A percentile compares a stretch with the other conserved stretches of the same genome.
phyloP scores from a whole-genome alignment of 2,329 filamentous ascomycete species.

The Paecilomyces variotii region DNA sequence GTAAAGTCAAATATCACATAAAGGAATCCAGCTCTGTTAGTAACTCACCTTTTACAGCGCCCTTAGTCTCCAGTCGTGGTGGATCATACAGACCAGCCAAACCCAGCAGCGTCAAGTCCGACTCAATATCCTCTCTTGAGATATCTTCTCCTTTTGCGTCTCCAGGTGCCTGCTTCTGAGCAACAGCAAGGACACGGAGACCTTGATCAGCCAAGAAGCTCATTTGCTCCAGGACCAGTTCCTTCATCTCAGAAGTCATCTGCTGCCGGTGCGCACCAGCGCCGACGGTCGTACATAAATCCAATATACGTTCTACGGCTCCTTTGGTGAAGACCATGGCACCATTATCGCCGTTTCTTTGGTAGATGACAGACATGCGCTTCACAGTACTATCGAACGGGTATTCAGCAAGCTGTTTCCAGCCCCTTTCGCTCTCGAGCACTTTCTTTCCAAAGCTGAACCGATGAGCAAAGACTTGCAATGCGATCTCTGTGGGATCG shows the following conservation, averaged over 20 bases:
- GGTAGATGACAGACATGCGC: constrained; percentile 58
- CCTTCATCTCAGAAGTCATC: constrained; percentile 34
- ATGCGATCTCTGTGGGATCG: constrained; percentile 60
- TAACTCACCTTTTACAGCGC: constrained; percentile 37
- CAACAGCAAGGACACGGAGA: constrained; percentile 53
- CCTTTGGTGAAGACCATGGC: constrained; percentile 52
- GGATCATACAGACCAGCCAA: constrained; percentile 56
- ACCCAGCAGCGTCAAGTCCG: constrained; percentile 48
- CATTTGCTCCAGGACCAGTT: constrained; percentile 48
- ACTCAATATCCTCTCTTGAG: constrained; percentile 44
- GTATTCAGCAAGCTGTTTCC: constrained; percentile 52
- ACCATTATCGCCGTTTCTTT: constrained; percentile 16
- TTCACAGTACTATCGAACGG: constrained; percentile 59
- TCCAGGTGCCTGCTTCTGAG: constrained; percentile 27
- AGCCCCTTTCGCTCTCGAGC: constrained; percentile 32
- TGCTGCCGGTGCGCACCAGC: constrained; percentile 31
- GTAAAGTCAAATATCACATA: constrained; percentile 1
- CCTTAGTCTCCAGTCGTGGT: constrained; percentile 51
- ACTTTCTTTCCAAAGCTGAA: constrained; percentile 45
- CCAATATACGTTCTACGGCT: constrained; percentile 53
- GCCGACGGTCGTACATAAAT: constrained; percentile 45
- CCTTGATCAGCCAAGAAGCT: constrained; percentile 50
- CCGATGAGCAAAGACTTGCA: constrained; percentile 57
- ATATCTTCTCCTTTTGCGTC: constrained; percentile 20
- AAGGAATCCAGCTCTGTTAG: background rate